Conservation (phyloP, 768 basidiomycete species). For the Xerocomellus chrysenteron region DNA sequence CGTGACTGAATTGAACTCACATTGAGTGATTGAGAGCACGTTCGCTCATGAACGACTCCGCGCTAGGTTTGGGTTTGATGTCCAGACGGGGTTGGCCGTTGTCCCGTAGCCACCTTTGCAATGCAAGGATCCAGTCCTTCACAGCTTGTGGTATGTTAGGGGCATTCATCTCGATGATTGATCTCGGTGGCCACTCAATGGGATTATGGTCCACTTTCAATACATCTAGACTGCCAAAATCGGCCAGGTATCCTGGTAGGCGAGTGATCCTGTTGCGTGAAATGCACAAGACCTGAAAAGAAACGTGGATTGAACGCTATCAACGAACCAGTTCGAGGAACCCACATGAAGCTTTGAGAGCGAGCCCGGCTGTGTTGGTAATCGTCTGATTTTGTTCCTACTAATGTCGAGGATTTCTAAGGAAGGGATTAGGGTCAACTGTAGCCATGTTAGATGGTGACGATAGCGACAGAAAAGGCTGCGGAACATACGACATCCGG, state of each 20-base stretch:
- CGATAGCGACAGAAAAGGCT: conserved; percentile 1
- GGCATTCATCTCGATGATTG: conserved; percentile 46
- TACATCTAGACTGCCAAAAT: conserved; percentile 71
- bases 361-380: conserved; percentile 80
- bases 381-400: conserved; percentile 80
- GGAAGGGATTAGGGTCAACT: conserved; percentile 83
- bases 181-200: conserved; percentile 85
- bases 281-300: conserved; percentile 74
- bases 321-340: conserved; percentile 1
- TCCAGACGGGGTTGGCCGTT: conserved; percentile 38
- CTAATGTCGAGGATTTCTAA: conserved; percentile 95
- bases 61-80: conserved; percentile 36
- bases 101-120: conserved; percentile 76
- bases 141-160: conserved; percentile 50
- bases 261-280: conserved; percentile 80
- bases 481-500: conserved; percentile 75
- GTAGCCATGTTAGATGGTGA: conserved; percentile 10
- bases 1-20: conserved; percentile 13
- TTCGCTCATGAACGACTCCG: conserved; percentile 53
- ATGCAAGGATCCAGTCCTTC: conserved; percentile 66
- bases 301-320: background rate
- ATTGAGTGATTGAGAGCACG: conserved; percentile 36
- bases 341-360: conserved; percentile 73
- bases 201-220: conserved; percentile 91
- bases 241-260: conserved; percentile 75